Base-by-base conservation (phyloP, 2,329 filamentous ascomycete genomes). In the Corniculantispora saksenae region DNA sequence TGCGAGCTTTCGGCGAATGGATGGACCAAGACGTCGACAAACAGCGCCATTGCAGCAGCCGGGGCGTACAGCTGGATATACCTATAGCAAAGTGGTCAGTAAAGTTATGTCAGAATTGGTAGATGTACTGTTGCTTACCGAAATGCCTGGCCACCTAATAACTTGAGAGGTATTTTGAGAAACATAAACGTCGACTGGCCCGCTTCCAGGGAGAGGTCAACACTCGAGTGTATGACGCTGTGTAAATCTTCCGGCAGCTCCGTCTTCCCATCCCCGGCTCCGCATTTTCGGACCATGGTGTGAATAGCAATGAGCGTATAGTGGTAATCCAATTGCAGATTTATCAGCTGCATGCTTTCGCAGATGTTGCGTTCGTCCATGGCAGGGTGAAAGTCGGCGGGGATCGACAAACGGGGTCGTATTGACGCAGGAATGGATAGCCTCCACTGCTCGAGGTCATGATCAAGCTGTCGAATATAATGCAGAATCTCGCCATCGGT, bases 401-500 rank as follows among this genome's bases (percentile, higher is more conserved):
- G 35, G 32, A 61, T 38, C 5, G 59, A 38, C 40, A 66, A 27
- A 3, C 54, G 21, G 2, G 67, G 68, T 3, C 67, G 65, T 4
- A 69, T 66, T 12, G 65, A 55, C 1, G 27, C 2, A 0, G 66
- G 69, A 1, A 76, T 61, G 0, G 72, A 71, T n/a, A 75, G 50
- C 6, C 74, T 67, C 74, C 74, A 76, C n/a, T 66, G 66, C 56
- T 76, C 74, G 21, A 76, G 68, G n/a, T 76, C 73, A 25, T 74
- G 67, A 7, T 76, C 74, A 1, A 76, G 55, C 25, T 73, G 68
- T 5, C 74, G 71, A 56, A 76, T 71, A 3, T 68, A 65, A 0
- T 69, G 59, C 1, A 74, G 62, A 0, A 75, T 64, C 23, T 75
- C 67, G 3, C 70, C 64, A 1, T 75, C 73, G 0, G 66, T 68